Evolutionary conservation across 441 rosid genomes (phyloP), one percentile per base, ranked within the genome.

Genomic region (Daphne laureola): DNA sequence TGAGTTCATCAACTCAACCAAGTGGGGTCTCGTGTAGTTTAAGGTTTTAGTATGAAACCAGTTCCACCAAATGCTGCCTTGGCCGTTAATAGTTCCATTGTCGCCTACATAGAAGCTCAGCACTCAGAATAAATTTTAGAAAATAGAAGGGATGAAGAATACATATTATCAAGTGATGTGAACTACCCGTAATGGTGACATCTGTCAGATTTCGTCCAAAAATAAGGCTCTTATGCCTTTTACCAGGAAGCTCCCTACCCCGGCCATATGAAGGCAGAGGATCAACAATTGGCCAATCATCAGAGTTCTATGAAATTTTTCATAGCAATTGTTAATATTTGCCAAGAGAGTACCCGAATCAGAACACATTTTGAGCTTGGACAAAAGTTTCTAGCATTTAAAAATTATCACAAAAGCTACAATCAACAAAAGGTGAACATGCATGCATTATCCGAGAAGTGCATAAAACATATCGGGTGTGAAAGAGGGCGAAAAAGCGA

Each of bases 261-360:
- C 95, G 78, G 51, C 98, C 98, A 66, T 93, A 93, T 52, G 98
- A 93, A 48, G 98, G 96, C 53, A 93, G 73, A 48, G 98, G 90
- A 71, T 89, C 96, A 68, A 93, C 78, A 64, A 89, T 74, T 1
- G 98, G 97, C 98, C 98, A 93, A 76, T 84, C 74, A 68, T 72
- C 84, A 16, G 89, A 65, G 64, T 77, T 67, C 98, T 93, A 76
- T 31, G 64, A 50, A 46, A 52, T 50, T 53, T 40, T 50, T 54
- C 43, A 43, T 26, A 46, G 55, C 67, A 17, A 60, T 31, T 31
- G 38, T 43, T 46, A 26, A n/a, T 46, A 49, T 17, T 42, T 54
- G 49, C 53, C 55, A 58, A 59, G 54, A 58, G 31, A 36, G 23
- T 40, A 45, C 47, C 18, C 17, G 53, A 4, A 25, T 13, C 35